These are phyloP conservation scores for Leptoxyphium fumago DNA, from an alignment of 2,329 filamentous ascomycete genomes.

Conservation along the genomic window DNA sequence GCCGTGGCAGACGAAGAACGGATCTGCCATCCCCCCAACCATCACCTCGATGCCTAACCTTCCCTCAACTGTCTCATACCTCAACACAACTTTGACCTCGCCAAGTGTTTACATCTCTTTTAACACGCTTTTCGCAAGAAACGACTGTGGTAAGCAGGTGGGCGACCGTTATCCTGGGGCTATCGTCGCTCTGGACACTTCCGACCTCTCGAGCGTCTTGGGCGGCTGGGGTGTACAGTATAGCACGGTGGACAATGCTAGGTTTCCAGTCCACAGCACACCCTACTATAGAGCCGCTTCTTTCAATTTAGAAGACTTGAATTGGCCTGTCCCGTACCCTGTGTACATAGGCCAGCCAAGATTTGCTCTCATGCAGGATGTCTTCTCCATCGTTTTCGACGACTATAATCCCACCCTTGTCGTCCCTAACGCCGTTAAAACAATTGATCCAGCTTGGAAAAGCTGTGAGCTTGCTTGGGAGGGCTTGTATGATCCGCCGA, in stretches of 20 bases:
- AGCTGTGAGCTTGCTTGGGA: constrained; percentile 6
- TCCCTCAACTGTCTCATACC: background rate
- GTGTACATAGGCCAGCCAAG: constrained; percentile 5
- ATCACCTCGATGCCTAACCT: background rate
- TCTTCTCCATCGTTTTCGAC: constrained; percentile 4
- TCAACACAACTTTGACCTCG: constrained; percentile 5
- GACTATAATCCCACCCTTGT: constrained; percentile 5
- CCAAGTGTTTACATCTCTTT: constrained; percentile 9
- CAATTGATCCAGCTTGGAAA: constrained; percentile 6
- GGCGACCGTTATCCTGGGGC: constrained; percentile 4
- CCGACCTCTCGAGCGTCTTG: constrained; percentile 4
- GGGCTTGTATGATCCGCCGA: constrained; percentile 8
- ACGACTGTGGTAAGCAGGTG: constrained; percentile 5
- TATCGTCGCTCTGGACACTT: constrained; percentile 5
- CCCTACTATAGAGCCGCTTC: constrained; percentile 3
- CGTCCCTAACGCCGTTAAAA: constrained; percentile 4
- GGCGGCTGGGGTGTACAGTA: background rate
- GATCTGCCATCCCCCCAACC: background rate
- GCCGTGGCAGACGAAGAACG: background rate
- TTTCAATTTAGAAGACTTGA: constrained; percentile 3
- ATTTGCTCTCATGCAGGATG: background rate
- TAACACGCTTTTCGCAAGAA: constrained; percentile 5
- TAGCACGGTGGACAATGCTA: constrained; percentile 3
- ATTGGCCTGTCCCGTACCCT: constrained; percentile 1
- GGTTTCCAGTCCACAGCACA: constrained; percentile 4